Evolutionary conservation across 1,284 basidiomycete genomes (phyloP).

Genomic region (Xerocomus minutiporus): DNA sequence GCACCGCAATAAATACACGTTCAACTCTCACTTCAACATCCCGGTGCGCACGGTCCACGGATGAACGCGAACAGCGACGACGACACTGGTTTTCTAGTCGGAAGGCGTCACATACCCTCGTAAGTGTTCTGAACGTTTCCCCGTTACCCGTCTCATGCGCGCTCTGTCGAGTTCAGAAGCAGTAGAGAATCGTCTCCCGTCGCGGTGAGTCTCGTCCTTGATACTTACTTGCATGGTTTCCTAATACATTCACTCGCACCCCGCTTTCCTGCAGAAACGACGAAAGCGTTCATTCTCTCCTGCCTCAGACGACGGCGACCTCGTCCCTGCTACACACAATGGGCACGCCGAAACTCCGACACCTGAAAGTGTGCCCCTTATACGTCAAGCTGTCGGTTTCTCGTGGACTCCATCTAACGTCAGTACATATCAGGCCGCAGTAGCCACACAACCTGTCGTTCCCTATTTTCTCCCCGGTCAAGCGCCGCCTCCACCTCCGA

Average conservation of each 20-base stretch:
- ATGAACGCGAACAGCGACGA: constrained; percentile 21
- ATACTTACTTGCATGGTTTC: not conserved
- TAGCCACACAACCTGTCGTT: constrained; percentile 23
- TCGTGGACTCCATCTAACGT: constrained; percentile 34
- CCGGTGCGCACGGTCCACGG: not conserved
- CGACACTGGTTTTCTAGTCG: constrained; percentile 14
- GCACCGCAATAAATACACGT: not conserved
- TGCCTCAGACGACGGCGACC: constrained; percentile 46
- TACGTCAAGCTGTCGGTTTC: constrained; percentile 55
- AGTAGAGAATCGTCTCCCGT: constrained; percentile 52
- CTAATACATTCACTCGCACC: not conserved
- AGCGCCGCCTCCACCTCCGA: constrained; percentile 32
- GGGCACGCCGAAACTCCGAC: constrained; percentile 47
- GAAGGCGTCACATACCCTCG: constrained; percentile 21
- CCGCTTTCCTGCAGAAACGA: constrained; percentile 27
- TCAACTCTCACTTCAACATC: not conserved
- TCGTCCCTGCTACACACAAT: constrained; percentile 35
- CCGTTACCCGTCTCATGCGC: not conserved
- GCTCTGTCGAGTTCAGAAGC: constrained; percentile 38
- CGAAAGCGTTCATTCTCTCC: constrained; percentile 47
- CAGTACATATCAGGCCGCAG: constrained; percentile 45
- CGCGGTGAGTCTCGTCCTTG: constrained; percentile 32
- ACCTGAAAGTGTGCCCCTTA: constrained; percentile 42
- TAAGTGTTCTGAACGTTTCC: constrained; percentile 14
- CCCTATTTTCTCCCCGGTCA: constrained; percentile 51